A percentile compares a stretch with the other conserved stretches of the same genome.
These are phyloP conservation scores for Paraglomus brasilianum DNA, from an alignment of 192 early-diverging fungal species.

Conservation along the genomic window DNA sequence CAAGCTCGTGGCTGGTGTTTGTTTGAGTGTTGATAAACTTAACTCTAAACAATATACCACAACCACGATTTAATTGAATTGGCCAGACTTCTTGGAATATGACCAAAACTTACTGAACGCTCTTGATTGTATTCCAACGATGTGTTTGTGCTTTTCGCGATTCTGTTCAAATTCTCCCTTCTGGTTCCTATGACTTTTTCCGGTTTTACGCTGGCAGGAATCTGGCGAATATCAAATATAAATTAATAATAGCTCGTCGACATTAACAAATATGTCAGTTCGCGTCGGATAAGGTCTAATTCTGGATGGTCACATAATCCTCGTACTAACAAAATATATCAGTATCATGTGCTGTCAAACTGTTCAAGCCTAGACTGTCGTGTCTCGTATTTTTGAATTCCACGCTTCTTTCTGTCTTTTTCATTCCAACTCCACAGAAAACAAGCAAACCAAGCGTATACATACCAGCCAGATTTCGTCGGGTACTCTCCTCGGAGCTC, in stretches of 20 bases:
- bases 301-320: too few species aligned
- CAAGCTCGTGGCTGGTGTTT: too few species aligned
- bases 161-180: conserved; percentile 25
- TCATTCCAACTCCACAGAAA: neutral
- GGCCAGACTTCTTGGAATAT: too few species aligned
- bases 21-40: too few species aligned
- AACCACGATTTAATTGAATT: too few species aligned
- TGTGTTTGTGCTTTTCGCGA: conserved; percentile 32
- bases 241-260: conserved; percentile 1
- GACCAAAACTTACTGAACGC: conserved; percentile 15
- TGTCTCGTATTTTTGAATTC: too few species aligned
- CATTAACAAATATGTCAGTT: neutral
- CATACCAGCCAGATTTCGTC: conserved; percentile 43
- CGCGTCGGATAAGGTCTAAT: too few species aligned
- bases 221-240: conserved; percentile 8
- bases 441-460: neutral
- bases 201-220: conserved; percentile 3
- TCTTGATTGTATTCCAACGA: conserved; percentile 36
- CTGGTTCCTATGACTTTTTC: conserved; percentile 31
- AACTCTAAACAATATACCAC: too few species aligned
- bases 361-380: too few species aligned
- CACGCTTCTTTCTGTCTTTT: too few species aligned
- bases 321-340: too few species aligned
- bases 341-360: too few species aligned
- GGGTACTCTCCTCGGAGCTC: conserved; percentile 8